These are phyloP conservation scores for Pseudoscleropodium purum DNA, from an alignment of 225 moss, liverwort and hornwort genomes.

Conservation along the genomic window DNA sequence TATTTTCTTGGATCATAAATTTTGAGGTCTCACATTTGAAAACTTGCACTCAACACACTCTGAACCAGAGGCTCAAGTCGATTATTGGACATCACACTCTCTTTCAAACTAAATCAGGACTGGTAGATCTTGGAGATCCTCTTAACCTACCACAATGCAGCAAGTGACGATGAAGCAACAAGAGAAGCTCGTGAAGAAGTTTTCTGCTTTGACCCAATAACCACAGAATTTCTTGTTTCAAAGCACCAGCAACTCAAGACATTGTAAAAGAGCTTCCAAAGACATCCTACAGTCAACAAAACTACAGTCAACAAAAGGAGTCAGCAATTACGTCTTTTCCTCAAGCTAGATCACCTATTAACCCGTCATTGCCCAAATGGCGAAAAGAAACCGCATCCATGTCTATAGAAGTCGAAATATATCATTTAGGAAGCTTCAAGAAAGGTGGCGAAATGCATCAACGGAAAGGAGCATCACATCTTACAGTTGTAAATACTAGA, in stretches of 20 bases:
- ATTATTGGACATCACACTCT: background rate
- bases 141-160: background rate
- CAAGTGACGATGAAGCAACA: background rate
- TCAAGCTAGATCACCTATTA: background rate
- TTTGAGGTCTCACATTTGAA: background rate
- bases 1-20: background rate
- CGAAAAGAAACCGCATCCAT: background rate
- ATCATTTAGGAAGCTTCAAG: background rate
- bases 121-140: background rate
- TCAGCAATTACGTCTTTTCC: background rate
- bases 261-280: background rate
- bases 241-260: background rate
- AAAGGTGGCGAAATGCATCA: background rate
- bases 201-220: background rate
- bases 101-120: background rate
- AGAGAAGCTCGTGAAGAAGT: background rate
- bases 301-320: background rate
- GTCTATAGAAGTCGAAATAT: background rate
- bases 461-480: background rate
- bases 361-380: background rate
- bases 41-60: background rate
- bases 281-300: background rate
- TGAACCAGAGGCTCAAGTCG: background rate
- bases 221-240: background rate
- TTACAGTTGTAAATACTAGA: background rate